Percentiles rank a stretch among this genome's conserved stretches.
Evolutionary conservation across 164 flowering plant species (phyloP).

Genomic region (Vitis labrusca): DNA sequence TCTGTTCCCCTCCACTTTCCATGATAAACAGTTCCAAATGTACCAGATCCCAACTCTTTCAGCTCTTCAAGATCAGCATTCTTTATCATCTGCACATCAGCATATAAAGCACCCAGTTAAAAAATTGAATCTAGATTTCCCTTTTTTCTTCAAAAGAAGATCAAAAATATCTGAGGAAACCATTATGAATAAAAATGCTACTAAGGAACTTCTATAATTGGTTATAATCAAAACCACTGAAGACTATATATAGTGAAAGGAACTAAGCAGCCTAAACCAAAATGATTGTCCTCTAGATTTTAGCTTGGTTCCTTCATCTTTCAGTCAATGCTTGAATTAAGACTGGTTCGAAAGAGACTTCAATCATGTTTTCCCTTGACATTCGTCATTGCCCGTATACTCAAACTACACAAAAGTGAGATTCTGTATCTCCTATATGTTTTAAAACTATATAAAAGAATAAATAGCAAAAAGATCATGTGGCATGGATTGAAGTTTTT

Average conservation of each 20-base stretch:
- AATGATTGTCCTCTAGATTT: neutral
- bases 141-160: neutral
- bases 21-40: constrained; percentile 71
- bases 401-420: too few species aligned
- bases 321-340: too few species aligned
- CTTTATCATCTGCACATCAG: constrained; percentile 49
- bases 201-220: neutral
- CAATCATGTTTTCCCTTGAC: neutral
- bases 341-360: neutral
- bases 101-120: neutral
- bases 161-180: neutral
- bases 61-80: constrained; percentile 62
- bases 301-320: too few species aligned
- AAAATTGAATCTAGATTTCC: neutral
- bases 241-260: neutral
- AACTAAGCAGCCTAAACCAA: neutral
- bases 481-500: neutral
- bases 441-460: too few species aligned
- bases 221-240: neutral
- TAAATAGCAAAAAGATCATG: neutral
- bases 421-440: too few species aligned
- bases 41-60: constrained; percentile 70
- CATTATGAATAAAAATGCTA: neutral
- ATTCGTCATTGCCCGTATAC: too few species aligned
- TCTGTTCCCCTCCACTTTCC: constrained; percentile 81